Evolutionary conservation across 768 basidiomycete species (phyloP).

Genomic region (Suillus discolor): DNA sequence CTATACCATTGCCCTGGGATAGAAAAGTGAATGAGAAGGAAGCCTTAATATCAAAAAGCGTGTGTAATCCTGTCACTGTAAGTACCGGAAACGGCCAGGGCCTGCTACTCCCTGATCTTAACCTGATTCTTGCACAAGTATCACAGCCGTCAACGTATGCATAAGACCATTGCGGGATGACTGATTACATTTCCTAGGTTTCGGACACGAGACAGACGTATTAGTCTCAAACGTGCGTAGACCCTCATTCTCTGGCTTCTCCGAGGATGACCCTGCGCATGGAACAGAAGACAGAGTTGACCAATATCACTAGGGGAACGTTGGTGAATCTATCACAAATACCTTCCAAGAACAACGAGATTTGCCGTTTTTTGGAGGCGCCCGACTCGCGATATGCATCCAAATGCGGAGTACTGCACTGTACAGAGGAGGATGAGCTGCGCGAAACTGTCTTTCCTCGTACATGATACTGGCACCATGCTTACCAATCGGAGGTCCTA

Average conservation of each 20-base stretch:
- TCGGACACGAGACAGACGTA: neutral
- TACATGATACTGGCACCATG: neutral
- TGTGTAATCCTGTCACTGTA: neutral
- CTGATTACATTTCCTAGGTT: neutral
- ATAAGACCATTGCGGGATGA: neutral
- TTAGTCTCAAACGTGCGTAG: neutral
- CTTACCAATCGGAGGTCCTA: neutral
- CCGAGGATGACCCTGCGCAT: neutral
- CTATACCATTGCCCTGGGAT: neutral
- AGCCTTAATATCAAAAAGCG: slow-evolving; percentile 1
- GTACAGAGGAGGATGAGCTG: neutral
- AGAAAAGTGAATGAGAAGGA: slow-evolving; percentile 4
- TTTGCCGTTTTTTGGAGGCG: neutral
- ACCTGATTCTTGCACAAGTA: neutral
- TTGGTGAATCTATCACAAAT: neutral
- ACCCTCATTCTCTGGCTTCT: neutral
- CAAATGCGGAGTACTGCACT: neutral
- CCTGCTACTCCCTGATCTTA: neutral
- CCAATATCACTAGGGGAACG: neutral
- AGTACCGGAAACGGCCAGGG: neutral
- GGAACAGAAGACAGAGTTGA: neutral
- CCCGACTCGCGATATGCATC: neutral
- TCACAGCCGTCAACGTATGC: neutral
- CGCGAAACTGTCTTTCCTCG: neutral
- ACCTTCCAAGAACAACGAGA: neutral